Evolutionary conservation across 768 basidiomycete genomes (phyloP), one percentile per base, ranked within the genome.

Genomic region (Tylopilus balloui): DNA sequence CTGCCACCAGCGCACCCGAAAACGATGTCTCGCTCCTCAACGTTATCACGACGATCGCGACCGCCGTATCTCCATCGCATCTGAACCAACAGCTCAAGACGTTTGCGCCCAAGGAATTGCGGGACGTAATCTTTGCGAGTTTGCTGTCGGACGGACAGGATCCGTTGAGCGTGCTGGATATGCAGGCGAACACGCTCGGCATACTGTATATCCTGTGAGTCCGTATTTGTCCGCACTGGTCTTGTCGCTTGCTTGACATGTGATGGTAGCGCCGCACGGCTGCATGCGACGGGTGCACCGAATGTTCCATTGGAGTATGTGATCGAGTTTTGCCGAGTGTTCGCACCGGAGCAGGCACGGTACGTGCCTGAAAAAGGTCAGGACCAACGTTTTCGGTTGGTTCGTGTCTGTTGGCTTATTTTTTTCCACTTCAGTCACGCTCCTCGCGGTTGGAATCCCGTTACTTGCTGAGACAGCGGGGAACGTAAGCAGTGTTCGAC

Each of bases 171-270:
- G 62, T 84, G 9, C 67, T 92, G 29, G 76, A 84, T 58, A 65
- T 80, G 21, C 65, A 69, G 25, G 59, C 58, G 25, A 78, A 88
- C 61, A 84, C 86, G 1, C 64, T 91, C 3, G 84, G 81, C 0
- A 75, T 81, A 35, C 64, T 91, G 35, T 85, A 81, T 57, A 86
- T 92, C 37, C 62, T 92, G 88, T 90, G 56, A 68, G 85, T 73
- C 6, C 25, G 17, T 15, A 34, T 19, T 6, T 1, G 35, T 36
- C 10, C 11, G 35, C 19, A 19, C 11, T 27, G 6, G 29, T 31
- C 13, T 31, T 14, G 29, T 31, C 4, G n/a, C 32, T 20, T 15
- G 14, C n/a, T n/a, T 25, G 20, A 42, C 31, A 15, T 25, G 3
- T 1, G 9, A 14, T 34, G 24, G 20, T 45, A 88, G 86, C 51